Base-by-base conservation (phyloP, 2,329 filamentous ascomycete genomes). In the Fusarium chaquense region DNA sequence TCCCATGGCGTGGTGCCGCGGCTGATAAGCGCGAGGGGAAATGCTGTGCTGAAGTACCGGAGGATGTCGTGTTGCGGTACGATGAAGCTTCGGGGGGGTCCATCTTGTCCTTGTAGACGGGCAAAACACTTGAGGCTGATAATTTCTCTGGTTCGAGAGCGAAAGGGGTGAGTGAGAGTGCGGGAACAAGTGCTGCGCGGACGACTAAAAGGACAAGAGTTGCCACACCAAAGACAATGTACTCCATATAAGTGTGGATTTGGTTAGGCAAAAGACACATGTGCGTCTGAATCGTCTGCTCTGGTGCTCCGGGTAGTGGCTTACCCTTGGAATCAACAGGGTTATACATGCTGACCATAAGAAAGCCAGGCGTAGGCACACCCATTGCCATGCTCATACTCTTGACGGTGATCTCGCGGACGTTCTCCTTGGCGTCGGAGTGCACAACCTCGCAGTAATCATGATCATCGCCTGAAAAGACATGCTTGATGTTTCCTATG, bases 341-440 rank as follows among this genome's bases (percentile, higher is more conserved):
- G 76, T 99, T 98, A 88, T 93, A 98, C 59, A 99, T 83, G 77
- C 93, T 97, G 41, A 94, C 87, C 81, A 98, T 89, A 67, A 96
- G 83, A 72, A 99, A 96, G 0, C 94, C 96, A 0, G 96, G 96
- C 8, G 87, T 90, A 1, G 93, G 87, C 2, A 99, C 92, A 11
- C 96, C 94, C 96, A 98, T 98, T 20, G 93, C 94, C 93, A 95
- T 97, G 75, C 91, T 97, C 71, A 97, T 89, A 76, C 91, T 94
- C 82, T 99, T 99, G 73, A 98, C 94, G 0, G 96, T 99, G 69
- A 98, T 97, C 78, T 99, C 96, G 50, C 84, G 85, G 33, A 91
- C 87, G 28, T 85, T 87, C 35, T 85, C 86, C 67, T 89, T 89
- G 62, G 90, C 88, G 20, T 88, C 85, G 4, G 89, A 88, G 79